Percentiles rank a stretch among this genome's conserved stretches.
These are phyloP conservation scores for Penstemon davidsonii DNA, from an alignment of 257 asterid genomes.

Conservation along the genomic window DNA sequence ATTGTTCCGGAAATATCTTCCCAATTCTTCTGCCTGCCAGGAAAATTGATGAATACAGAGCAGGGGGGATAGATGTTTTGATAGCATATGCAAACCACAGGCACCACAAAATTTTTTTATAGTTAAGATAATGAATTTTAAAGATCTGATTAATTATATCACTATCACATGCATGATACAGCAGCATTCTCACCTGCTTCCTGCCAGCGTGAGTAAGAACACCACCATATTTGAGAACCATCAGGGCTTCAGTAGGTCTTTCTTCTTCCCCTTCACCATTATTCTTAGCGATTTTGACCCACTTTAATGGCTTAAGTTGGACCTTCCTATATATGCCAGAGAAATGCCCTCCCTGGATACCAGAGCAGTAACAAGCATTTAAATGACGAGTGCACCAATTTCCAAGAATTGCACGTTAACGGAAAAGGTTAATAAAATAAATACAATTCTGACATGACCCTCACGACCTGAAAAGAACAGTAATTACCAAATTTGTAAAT, in stretches of 20 bases:
- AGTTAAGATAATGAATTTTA: too few relatives aligned
- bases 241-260: constrained; percentile 88
- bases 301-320: constrained; percentile 89
- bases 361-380: constrained; percentile 23
- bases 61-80: constrained; percentile 10
- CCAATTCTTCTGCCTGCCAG: constrained; percentile 96
- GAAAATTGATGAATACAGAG: constrained; percentile 24
- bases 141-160: neutral
- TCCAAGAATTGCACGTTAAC: too few relatives aligned
- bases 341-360: constrained; percentile 95
- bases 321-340: constrained; percentile 97
- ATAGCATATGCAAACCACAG: constrained; percentile 15
- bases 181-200: constrained; percentile 62
- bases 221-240: constrained; percentile 98
- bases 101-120: constrained; percentile 5
- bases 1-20: constrained; percentile 89
- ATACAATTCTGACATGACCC: neutral
- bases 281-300: constrained; percentile 72
- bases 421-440: neutral
- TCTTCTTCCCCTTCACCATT: constrained; percentile 96
- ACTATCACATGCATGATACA: constrained; percentile 18
- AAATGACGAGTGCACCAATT: neutral
- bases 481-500: too few relatives aligned
- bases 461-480: too few relatives aligned
- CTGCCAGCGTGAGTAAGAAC: constrained; percentile 99